Conservation (phyloP, 1,284 basidiomycete genomes). For the Leccinum variabile region DNA sequence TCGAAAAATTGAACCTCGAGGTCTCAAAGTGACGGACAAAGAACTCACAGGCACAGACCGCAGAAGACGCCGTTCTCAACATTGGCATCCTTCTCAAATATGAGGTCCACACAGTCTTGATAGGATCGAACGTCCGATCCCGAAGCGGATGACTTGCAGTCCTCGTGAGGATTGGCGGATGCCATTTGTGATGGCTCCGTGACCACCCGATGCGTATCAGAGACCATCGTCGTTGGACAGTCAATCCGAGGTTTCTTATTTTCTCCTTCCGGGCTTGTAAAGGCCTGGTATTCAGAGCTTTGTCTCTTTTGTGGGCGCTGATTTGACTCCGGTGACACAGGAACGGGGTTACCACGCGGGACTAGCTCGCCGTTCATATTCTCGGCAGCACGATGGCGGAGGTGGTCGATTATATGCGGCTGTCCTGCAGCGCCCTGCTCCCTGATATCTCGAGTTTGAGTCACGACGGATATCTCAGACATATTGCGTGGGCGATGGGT, state of each 20-base stretch:
- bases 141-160: conserved; percentile 1
- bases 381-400: not conserved
- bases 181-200: not conserved
- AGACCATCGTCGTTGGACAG: not conserved
- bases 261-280: conserved; percentile 10
- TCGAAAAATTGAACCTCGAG: conserved; percentile 1
- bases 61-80: conserved; percentile 43
- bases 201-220: conserved; percentile 2
- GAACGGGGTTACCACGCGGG: not conserved
- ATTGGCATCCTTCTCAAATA: conserved; percentile 46
- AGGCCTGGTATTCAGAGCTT: conserved; percentile 13
- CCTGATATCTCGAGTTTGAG: conserved; percentile 5
- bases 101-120: conserved; percentile 45
- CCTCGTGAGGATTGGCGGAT: not conserved
- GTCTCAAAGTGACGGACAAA: not conserved
- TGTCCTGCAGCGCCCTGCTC: conserved; percentile 10
- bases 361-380: conserved; percentile 4
- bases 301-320: conserved; percentile 22
- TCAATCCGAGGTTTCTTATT: conserved; percentile 24
- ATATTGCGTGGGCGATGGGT: conserved; percentile 3
- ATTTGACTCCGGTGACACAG: not conserved
- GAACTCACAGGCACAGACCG: conserved; percentile 51
- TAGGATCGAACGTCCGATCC: conserved; percentile 22
- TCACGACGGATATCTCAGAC: conserved; percentile 3
- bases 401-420: not conserved